Evolutionary conservation across 306 rosid genomes (phyloP).

Genomic region (Rosa lucieae): DNA sequence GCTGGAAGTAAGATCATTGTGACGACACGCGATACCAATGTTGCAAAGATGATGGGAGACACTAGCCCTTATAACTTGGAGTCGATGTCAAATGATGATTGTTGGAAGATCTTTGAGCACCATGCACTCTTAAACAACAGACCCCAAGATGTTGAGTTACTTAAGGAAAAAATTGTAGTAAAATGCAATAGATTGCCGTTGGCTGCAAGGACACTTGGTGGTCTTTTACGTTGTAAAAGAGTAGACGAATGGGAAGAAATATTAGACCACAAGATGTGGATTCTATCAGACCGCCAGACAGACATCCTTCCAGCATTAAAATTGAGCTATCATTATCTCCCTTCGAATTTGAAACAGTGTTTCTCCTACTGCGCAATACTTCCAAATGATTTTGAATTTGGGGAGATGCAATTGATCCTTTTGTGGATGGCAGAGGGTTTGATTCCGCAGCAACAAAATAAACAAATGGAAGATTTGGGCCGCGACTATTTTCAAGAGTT

Average conservation of each 20-base stretch:
- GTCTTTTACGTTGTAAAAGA: too few relatives aligned
- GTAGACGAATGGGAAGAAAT: too few relatives aligned
- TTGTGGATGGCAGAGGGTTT: slow-evolving; percentile 36
- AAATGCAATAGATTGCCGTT: too few relatives aligned
- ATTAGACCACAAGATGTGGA: not conserved
- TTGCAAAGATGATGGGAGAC: not conserved
- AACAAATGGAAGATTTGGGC: slow-evolving; percentile 15
- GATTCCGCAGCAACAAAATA: not conserved
- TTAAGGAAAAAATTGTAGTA: too few relatives aligned
- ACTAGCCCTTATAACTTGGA: not conserved
- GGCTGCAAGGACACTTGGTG: too few relatives aligned
- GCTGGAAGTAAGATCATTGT: slow-evolving; percentile 24
- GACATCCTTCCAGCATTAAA: slow-evolving; percentile 17
- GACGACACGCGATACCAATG: slow-evolving; percentile 17
- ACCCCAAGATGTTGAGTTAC: too few relatives aligned
- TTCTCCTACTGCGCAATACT: slow-evolving; percentile 18
- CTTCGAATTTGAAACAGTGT: slow-evolving; percentile 20
- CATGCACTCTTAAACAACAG: too few relatives aligned
- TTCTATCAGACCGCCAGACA: not conserved
- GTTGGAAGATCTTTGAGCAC: not conserved
- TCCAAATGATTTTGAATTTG: slow-evolving; percentile 20
- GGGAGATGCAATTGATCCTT: not conserved
- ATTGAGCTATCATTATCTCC: slow-evolving; percentile 30
- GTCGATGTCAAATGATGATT: not conserved
- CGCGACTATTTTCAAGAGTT: too few relatives aligned